Percentiles rank a stretch among this genome's conserved stretches.
Conservation (phyloP, 352 stramenopile species). For the Phytopythium oedochilum region DNA sequence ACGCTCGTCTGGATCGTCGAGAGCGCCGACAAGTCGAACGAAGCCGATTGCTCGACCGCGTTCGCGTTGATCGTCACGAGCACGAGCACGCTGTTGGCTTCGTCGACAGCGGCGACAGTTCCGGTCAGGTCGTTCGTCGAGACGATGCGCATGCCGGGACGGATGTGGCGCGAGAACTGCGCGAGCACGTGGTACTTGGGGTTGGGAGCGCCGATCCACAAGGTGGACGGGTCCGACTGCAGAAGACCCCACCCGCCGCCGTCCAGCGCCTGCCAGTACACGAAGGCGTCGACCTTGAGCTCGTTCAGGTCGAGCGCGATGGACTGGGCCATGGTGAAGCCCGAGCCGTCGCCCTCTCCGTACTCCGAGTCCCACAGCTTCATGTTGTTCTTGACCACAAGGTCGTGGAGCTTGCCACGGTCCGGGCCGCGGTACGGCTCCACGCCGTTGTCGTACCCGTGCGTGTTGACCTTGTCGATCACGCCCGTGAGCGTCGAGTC, state of each 20-base stretch:
- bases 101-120: constrained; percentile 42
- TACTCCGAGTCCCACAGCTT: constrained; percentile 62
- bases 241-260: constrained; percentile 49
- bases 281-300: constrained; percentile 49
- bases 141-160: constrained; percentile 47
- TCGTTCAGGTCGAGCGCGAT: constrained; percentile 54
- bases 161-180: constrained; percentile 63
- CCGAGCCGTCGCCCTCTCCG: constrained; percentile 38
- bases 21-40: constrained; percentile 36
- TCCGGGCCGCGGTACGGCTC: constrained; percentile 35
- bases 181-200: constrained; percentile 51
- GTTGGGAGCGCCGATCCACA: constrained; percentile 31
- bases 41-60: constrained; percentile 16
- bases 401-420: constrained; percentile 24
- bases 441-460: constrained; percentile 40
- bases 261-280: constrained; percentile 64
- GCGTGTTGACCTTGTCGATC: constrained; percentile 52
- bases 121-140: constrained; percentile 26
- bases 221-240: constrained; percentile 31
- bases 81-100: constrained; percentile 28
- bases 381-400: constrained; percentile 24
- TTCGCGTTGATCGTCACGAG: constrained; percentile 41
- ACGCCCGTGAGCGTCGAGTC: constrained; percentile 17
- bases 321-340: constrained; percentile 40
- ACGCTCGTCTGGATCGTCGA: constrained; percentile 18